Evolutionary conservation across 441 rosid genomes (phyloP), one percentile per base, ranked within the genome.

Genomic region (Biscutella auriculata): DNA sequence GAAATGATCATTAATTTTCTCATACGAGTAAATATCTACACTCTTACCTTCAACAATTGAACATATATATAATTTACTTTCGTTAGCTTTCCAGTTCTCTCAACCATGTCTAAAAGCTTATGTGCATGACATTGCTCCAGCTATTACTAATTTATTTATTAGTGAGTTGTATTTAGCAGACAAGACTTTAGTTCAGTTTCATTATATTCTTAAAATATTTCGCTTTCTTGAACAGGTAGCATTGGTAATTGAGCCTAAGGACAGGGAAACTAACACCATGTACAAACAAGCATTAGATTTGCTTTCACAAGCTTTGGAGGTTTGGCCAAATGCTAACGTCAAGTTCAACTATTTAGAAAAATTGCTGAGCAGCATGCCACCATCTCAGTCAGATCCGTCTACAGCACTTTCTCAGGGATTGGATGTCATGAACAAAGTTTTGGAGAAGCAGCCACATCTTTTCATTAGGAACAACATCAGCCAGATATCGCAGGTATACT

Each of bases 1-100:
- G 99, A 95, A 76, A 95, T 91, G 99, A 88, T 95, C 49, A 95
- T 95, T 76, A 95, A 88, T 73, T 94, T 94, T 74, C 95, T 94
- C 35, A 90, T 94, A 73, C 69, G 97, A 64, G 99, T 94, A 73
- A 84, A 96, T 47, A 60, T 73, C 68, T 60, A 52, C 21, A 4
- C 57, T 39, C 11, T 5, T 50, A 50, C 6, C 53, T 41, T 42
- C 47, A 8, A 36, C 47, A 16, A 33, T 57, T 32, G 33, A 39
- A 21, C 9, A 47, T 17, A 23, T 65, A 15, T 64, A 19, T 19
- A 19, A 19, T 54, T 48, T 21, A 54, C 49, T 37, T 63, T 62
- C 12, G 55, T 46, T 28, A 26, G 39, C 45, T 29, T 54, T 41
- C 10, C 45, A 40, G 4, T 40, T 48, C 16, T 48, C 35, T 40